Conservation (phyloP, 2,329 filamentous ascomycete genomes). For the Aspergillus fumigatus region DNA sequence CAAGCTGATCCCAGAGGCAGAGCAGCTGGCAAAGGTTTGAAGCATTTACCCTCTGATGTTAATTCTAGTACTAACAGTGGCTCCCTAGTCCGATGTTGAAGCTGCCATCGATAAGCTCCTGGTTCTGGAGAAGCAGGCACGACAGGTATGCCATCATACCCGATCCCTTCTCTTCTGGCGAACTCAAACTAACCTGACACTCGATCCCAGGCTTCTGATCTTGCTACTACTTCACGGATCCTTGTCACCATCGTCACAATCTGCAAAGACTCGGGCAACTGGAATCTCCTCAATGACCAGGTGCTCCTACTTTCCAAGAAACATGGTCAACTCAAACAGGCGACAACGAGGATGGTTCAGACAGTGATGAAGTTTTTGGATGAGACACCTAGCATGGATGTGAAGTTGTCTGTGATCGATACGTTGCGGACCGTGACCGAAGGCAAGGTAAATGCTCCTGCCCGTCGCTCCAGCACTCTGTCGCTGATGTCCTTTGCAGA, state of each 20-base stretch:
- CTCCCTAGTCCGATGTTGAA: constrained; percentile 60
- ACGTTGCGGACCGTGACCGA: constrained; percentile 94
- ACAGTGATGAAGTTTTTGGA: constrained; percentile 89
- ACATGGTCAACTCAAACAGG: constrained; percentile 98
- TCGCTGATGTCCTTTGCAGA: constrained; percentile 46
- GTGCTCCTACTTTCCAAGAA: constrained; percentile 96
- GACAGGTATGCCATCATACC: constrained; percentile 62
- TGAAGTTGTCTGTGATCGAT: constrained; percentile 90
- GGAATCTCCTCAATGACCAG: constrained; percentile 94
- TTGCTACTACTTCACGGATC: constrained; percentile 87
- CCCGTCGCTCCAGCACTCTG: background rate
- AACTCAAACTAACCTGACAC: constrained; percentile 5
- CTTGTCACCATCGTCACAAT: constrained; percentile 86
- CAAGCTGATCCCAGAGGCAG: constrained; percentile 81
- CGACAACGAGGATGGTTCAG: constrained; percentile 98
- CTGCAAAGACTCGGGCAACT: constrained; percentile 89
- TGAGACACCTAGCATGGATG: constrained; percentile 76
- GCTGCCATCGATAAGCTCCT: constrained; percentile 91
- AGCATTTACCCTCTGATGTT: background rate
- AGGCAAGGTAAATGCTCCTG: constrained; percentile 64
- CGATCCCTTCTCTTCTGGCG: background rate
- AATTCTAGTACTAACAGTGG: constrained; percentile 16
- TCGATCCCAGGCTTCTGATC: constrained; percentile 72
- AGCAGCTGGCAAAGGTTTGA: constrained; percentile 78
- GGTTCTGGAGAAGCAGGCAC: constrained; percentile 88